Conservation (phyloP, 208 protist species). For the Wallacemonas sp. region DNA sequence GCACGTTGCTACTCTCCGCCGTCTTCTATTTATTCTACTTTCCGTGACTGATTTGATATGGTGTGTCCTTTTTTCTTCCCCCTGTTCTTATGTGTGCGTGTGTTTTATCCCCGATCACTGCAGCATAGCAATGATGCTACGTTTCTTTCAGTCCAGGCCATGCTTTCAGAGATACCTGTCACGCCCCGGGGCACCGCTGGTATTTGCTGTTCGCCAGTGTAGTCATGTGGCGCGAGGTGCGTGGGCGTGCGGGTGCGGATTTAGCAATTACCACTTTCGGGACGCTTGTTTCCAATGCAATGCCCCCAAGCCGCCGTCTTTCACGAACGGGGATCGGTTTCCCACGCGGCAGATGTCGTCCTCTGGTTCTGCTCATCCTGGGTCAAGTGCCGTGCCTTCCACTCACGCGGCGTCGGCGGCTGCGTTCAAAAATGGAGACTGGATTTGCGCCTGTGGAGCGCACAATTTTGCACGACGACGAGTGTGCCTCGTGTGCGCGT, state of each 20-base stretch:
- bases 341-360: too few relatives aligned
- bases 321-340: too few relatives aligned
- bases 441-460: constrained; percentile 67
- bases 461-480: constrained; percentile 70
- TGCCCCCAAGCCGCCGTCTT: constrained; percentile 17
- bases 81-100: too few relatives aligned
- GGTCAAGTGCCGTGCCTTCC: too few relatives aligned
- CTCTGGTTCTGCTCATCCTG: too few relatives aligned
- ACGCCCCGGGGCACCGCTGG: too few relatives aligned
- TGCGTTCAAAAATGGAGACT: constrained; percentile 47
- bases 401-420: constrained; percentile 23
- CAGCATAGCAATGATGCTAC: constrained; percentile 7
- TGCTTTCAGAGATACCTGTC: too few relatives aligned
- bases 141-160: too few relatives aligned
- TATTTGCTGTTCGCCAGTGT: neutral
- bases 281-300: constrained; percentile 67
- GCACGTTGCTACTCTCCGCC: neutral
- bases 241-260: constrained; percentile 74
- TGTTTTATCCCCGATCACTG: neutral
- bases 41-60: too few relatives aligned
- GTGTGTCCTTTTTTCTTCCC: constrained; percentile 11
- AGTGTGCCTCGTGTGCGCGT: constrained; percentile 37
- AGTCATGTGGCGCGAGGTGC: constrained; percentile 9
- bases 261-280: constrained; percentile 69
- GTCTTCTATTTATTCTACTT: neutral